A percentile compares a stretch with the other conserved stretches of the same genome.
Evolutionary conservation across 208 protist genomes (phyloP).

Genomic region (Naegleria fowleri): DNA sequence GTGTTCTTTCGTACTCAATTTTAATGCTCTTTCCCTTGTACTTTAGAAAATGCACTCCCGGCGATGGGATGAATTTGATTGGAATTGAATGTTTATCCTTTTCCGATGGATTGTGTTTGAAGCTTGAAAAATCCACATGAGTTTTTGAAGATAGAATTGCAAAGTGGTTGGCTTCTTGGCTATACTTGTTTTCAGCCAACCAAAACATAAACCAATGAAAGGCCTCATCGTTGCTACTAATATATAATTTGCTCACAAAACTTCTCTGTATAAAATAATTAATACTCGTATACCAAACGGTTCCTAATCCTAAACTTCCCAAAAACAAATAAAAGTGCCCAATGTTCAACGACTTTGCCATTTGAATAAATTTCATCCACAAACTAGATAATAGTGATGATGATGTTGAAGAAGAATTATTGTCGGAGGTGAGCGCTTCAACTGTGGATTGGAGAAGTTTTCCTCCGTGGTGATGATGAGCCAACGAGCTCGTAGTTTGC

Average conservation of each 20-base stretch:
- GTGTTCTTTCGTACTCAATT: neutral
- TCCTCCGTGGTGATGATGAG: too few species aligned
- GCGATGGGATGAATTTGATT: conserved; percentile 9
- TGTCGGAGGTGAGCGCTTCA: too few species aligned
- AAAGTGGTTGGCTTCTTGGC: neutral
- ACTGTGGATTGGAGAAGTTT: too few species aligned
- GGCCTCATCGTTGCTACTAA: conserved; percentile 2
- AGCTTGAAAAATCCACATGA: neutral
- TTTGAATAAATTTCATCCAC: neutral
- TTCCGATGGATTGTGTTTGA: neutral
- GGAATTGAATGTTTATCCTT: conserved; percentile 21
- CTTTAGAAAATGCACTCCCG: neutral
- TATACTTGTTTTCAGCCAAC: neutral
- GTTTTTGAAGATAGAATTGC: conserved; percentile 5
- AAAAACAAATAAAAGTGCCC: neutral
- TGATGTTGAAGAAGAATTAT: too few species aligned
- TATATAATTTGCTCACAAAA: neutral
- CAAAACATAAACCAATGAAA: conserved; percentile 23
- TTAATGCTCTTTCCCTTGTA: neutral
- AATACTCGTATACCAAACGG: neutral
- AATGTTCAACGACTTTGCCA: neutral
- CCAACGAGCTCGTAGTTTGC: too few species aligned
- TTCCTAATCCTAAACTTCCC: neutral
- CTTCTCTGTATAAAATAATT: neutral
- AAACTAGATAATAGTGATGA: neutral